Evolutionary conservation across 2,329 filamentous ascomycete species (phyloP).

Genomic region (Colletotrichum lini): DNA sequence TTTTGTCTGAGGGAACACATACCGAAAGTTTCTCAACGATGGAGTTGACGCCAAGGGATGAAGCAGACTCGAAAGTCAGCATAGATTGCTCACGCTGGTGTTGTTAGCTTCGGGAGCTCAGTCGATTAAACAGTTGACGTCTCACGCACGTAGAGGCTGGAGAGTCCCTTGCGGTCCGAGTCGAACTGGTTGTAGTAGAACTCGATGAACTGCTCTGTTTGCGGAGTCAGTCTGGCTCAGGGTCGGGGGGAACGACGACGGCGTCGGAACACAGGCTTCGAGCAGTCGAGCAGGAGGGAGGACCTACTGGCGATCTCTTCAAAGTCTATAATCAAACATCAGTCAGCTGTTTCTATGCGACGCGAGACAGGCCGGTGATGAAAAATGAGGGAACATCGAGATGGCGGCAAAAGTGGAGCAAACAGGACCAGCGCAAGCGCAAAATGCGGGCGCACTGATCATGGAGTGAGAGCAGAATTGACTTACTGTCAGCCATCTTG

Average conservation of each 20-base stretch:
- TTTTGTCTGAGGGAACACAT: constrained; percentile 51
- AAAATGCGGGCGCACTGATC: not conserved
- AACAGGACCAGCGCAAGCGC: not conserved
- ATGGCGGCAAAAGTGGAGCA: constrained; percentile 6
- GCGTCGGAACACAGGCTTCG: constrained; percentile 1
- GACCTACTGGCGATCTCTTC: constrained; percentile 64
- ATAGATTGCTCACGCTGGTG: constrained; percentile 84
- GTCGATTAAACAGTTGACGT: constrained; percentile 9
- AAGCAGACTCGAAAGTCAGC: constrained; percentile 89
- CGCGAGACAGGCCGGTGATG: not conserved
- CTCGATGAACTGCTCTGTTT: constrained; percentile 84
- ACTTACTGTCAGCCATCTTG: constrained; percentile 42
- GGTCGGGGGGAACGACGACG: not conserved
- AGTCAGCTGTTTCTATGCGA: constrained; percentile 17
- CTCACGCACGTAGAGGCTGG: constrained; percentile 92
- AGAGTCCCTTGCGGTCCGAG: constrained; percentile 74
- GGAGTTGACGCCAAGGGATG: constrained; percentile 71
- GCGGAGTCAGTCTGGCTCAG: constrained; percentile 17
- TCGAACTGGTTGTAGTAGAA: constrained; percentile 96
- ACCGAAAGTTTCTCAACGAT: constrained; percentile 90
- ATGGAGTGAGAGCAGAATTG: not conserved
- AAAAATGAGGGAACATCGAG: not conserved
- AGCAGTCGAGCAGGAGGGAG: not conserved
- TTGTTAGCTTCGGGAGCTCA: constrained; percentile 12
- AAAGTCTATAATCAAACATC: constrained; percentile 53